These are phyloP conservation scores for Microbotryum violaceum DNA, from an alignment of 1,284 basidiomycete genomes.

Conservation along the genomic window DNA sequence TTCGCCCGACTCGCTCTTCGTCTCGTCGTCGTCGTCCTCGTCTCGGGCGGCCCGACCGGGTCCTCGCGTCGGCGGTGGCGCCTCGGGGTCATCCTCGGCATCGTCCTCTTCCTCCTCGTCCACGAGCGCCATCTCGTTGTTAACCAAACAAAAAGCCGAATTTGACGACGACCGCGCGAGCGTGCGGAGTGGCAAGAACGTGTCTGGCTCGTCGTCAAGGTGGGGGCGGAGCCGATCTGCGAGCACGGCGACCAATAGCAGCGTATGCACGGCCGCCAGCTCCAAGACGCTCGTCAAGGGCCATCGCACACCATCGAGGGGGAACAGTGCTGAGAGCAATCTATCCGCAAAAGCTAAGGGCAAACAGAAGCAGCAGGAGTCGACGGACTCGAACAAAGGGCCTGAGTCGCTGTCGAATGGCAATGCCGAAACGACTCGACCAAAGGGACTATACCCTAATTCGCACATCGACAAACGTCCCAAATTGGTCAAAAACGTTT, in stretches of 20 bases:
- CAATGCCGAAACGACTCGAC: no score
- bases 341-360: no score
- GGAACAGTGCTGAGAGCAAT: no score
- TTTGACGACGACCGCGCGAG: not conserved
- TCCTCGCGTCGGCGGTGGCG: no score
- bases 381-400: no score
- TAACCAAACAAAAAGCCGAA: constrained; percentile 15
- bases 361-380: no score
- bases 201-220: not conserved
- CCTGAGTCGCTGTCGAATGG: no score
- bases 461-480: no score
- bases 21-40: constrained; percentile 6
- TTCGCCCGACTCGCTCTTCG: not conserved
- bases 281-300: no score
- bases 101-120: not conserved
- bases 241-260: constrained; percentile 13
- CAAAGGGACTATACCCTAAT: no score
- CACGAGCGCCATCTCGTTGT: constrained; percentile 3
- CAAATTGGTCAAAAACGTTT: no score
- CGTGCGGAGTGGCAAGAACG: not conserved
- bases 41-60: constrained; percentile 1
- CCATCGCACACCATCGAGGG: no score
- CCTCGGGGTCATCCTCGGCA: not conserved
- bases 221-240: constrained; percentile 3
- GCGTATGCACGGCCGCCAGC: constrained; percentile 3